phyloP scores from a whole-genome alignment of 2,329 filamentous ascomycete species.

The Colletotrichum melonis region DNA sequence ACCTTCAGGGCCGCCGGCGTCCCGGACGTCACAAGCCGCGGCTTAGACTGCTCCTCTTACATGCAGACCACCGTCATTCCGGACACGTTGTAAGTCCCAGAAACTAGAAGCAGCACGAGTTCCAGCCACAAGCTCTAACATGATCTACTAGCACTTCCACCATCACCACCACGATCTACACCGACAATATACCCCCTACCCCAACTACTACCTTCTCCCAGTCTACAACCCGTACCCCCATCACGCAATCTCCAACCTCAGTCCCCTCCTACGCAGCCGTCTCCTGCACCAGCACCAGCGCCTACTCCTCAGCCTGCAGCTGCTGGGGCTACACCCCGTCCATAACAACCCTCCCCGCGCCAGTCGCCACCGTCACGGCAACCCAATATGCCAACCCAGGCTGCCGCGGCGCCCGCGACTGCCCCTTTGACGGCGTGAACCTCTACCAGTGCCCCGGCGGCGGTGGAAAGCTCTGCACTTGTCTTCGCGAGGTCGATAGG shows the following conservation, averaged over 20 bases:
- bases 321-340: slow-evolving; percentile 55
- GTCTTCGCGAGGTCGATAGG: slow-evolving; percentile 3
- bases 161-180: slow-evolving; percentile 9
- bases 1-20: not conserved
- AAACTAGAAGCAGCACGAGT: too few relatives aligned
- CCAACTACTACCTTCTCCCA: not conserved
- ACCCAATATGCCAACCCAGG: slow-evolving; percentile 39
- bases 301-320: slow-evolving; percentile 55
- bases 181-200: not conserved
- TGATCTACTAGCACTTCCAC: slow-evolving; percentile 12
- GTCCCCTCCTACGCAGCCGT: slow-evolving; percentile 40
- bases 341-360: slow-evolving; percentile 48
- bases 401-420: not conserved
- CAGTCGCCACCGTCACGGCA: slow-evolving; percentile 52
- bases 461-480: slow-evolving; percentile 4
- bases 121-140: not conserved
- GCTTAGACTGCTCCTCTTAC: slow-evolving; percentile 21
- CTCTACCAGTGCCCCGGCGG: slow-evolving; percentile 11
- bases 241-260: not conserved
- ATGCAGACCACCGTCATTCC: slow-evolving; percentile 18
- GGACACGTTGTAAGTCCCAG: not conserved
- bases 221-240: slow-evolving; percentile 39
- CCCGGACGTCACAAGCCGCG: not conserved
- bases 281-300: slow-evolving; percentile 47
- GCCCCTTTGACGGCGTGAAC: slow-evolving; percentile 13